Conservation (phyloP, 805 yeast genomes). For the Suhomyces emberorum region DNA sequence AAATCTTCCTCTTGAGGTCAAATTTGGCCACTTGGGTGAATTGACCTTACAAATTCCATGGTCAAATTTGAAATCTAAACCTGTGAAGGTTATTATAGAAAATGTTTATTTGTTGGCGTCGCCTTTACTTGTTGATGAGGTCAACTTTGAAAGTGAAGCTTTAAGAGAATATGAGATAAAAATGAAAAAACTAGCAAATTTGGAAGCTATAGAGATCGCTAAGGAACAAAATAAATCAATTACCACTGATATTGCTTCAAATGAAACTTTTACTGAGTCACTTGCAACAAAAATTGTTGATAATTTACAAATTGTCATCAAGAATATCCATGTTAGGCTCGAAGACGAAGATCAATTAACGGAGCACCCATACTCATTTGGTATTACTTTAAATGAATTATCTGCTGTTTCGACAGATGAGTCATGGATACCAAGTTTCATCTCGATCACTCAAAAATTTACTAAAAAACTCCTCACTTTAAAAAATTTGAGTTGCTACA, state of each 20-base stretch:
- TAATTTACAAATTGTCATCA: slow-evolving; percentile 86
- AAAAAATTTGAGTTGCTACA: slow-evolving; percentile 72
- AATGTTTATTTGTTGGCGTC: slow-evolving; percentile 81
- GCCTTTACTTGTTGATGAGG: slow-evolving; percentile 61
- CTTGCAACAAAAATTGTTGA: slow-evolving; percentile 87
- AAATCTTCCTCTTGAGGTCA: slow-evolving; percentile 81
- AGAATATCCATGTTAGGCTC: slow-evolving; percentile 86
- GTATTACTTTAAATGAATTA: slow-evolving; percentile 77
- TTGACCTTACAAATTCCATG: slow-evolving; percentile 92
- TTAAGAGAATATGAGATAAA: slow-evolving; percentile 62
- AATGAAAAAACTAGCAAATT: slow-evolving; percentile 59
- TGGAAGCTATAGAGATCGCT: slow-evolving; percentile 61
- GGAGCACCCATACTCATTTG: slow-evolving; percentile 74
- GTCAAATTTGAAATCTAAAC: slow-evolving; percentile 90
- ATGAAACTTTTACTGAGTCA: slow-evolving; percentile 83
- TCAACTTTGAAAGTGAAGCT: slow-evolving; percentile 54
- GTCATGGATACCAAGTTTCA: slow-evolving; percentile 81
- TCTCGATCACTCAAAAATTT: slow-evolving; percentile 61
- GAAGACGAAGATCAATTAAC: slow-evolving; percentile 78
- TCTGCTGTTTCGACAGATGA: slow-evolving; percentile 90
- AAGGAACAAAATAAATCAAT: slow-evolving; percentile 25
- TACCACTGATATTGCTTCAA: slow-evolving; percentile 43
- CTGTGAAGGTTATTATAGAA: slow-evolving; percentile 83
- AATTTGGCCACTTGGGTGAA: slow-evolving; percentile 86
- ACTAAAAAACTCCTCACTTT: slow-evolving; percentile 77